A percentile compares a stretch with the other conserved stretches of the same genome.
phyloP scores from a whole-genome alignment of 441 rosid genomes.

The Viola pubescens region DNA sequence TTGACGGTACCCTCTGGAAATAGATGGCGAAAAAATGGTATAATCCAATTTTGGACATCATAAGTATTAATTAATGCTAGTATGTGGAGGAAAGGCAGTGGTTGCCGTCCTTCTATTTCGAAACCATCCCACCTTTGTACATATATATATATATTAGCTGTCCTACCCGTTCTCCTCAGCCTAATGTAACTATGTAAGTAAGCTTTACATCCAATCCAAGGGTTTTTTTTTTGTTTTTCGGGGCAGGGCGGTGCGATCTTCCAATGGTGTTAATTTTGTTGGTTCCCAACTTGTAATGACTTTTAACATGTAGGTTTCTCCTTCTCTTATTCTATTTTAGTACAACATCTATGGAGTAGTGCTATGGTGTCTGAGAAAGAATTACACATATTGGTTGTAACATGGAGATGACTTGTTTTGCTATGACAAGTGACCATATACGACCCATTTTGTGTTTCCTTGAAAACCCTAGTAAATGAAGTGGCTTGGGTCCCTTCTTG shows the following conservation, averaged over 20 bases:
- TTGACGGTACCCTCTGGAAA: constrained; percentile 8
- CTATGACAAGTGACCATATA: not conserved
- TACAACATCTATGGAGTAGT: too few species aligned
- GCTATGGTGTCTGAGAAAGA: too few species aligned
- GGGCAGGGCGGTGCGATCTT: not conserved
- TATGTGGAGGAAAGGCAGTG: constrained; percentile 16
- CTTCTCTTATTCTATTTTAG: too few species aligned
- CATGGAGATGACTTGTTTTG: too few species aligned
- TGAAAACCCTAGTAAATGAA: not conserved
- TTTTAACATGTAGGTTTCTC: too few species aligned
- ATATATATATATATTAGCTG: constrained; percentile 11
- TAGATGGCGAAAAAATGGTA: constrained; percentile 15
- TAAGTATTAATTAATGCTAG: constrained; percentile 11
- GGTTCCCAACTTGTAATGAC: not conserved
- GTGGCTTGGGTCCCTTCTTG: not conserved
- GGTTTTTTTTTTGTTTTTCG: constrained; percentile 10
- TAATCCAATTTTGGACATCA: constrained; percentile 37
- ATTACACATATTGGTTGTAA: not conserved
- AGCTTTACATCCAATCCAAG: constrained; percentile 5
- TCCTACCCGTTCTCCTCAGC: not conserved
- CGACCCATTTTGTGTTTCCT: not conserved
- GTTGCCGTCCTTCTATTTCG: constrained; percentile 13
- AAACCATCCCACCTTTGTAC: constrained; percentile 21
- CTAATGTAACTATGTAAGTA: constrained; percentile 23
- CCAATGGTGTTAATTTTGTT: not conserved